Evolutionary conservation across 208 protist species (phyloP).

Genomic region (Spironucleus salmonicida): DNA sequence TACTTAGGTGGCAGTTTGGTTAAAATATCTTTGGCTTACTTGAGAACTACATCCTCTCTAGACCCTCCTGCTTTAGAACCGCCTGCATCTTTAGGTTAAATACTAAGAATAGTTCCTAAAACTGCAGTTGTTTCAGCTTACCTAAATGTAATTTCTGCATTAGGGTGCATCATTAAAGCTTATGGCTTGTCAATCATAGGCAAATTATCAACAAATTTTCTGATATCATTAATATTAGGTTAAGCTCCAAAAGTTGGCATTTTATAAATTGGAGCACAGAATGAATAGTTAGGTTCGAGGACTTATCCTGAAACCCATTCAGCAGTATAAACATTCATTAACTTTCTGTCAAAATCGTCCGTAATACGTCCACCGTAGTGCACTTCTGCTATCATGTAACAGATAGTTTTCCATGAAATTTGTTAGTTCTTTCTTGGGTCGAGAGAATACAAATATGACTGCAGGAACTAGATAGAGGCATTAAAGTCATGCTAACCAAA

Average conservation of each 20-base stretch:
- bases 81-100: slow-evolving; percentile 69
- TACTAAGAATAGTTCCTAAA: slow-evolving; percentile 75
- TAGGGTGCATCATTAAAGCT: slow-evolving; percentile 84
- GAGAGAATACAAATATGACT: slow-evolving; percentile 82
- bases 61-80: slow-evolving; percentile 46
- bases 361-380: slow-evolving; percentile 94
- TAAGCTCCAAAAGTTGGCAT: slow-evolving; percentile 5
- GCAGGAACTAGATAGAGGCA: slow-evolving; percentile 73
- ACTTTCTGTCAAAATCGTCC: slow-evolving; percentile 80
- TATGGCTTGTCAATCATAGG: slow-evolving; percentile 78
- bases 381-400: slow-evolving; percentile 91
- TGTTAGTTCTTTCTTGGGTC: slow-evolving; percentile 40
- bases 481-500: slow-evolving; percentile 83
- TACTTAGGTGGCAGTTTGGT: slow-evolving; percentile 68
- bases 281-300: slow-evolving; percentile 61
- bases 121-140: slow-evolving; percentile 66
- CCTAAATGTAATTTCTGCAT: slow-evolving; percentile 61
- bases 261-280: slow-evolving; percentile 26
- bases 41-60: slow-evolving; percentile 65
- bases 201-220: slow-evolving; percentile 51
- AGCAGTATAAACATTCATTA: slow-evolving; percentile 86
- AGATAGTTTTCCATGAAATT: slow-evolving; percentile 57
- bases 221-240: slow-evolving; percentile 43
- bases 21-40: slow-evolving; percentile 66
- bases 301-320: slow-evolving; percentile 67